Base-by-base conservation (phyloP, 768 basidiomycete genomes). In the Strobilomyces dryophilus region DNA sequence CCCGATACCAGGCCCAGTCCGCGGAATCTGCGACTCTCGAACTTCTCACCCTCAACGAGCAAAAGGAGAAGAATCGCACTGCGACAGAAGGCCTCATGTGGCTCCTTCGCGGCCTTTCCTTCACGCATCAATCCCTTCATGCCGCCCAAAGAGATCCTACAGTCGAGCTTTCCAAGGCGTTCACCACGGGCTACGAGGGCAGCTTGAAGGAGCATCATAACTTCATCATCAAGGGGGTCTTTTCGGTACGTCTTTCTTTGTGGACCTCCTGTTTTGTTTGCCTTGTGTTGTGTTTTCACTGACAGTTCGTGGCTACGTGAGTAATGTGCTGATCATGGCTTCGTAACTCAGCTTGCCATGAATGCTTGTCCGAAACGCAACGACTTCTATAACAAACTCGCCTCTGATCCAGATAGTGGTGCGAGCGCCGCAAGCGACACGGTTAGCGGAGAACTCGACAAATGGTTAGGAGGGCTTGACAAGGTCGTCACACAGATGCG, bases 61-160 rank as follows among this genome's bases (percentile, higher is more conserved):
- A 89, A 70, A 73, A 72, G 21, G 89, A 92, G 73, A 92, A 94
- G 80, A 93, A 93, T 71, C 80, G 82, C 15, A 79, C 81, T 1
- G 92, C 95, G 3, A 97, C 95, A 0, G 87, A 95, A 65, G 94
- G 92, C 15, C 79, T 98, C 50, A 73, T 98, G 72, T 99, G 97
- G 97, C 80, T 99, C 45, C 79, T 94, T 45, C 84, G 94, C 29
- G 97, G 93, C 3, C 81, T 95, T 48, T 81, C 83, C 27, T 99
- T 99, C 76, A 99, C 95, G 32, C 83, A 85, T 71, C 76, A 80
- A 52, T 89, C 89, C 1, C 81, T 99, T 24, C 79, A 87, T 57
- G 73, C 78, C 42, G 80, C 86, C 0, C 87, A 92, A 62, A 76
- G 73, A 4, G 80, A 95, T 70, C 74, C 80, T 42, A 65, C 66